Conservation (phyloP, 2,329 filamentous ascomycete genomes). For the Trichoderma simmonsii region DNA sequence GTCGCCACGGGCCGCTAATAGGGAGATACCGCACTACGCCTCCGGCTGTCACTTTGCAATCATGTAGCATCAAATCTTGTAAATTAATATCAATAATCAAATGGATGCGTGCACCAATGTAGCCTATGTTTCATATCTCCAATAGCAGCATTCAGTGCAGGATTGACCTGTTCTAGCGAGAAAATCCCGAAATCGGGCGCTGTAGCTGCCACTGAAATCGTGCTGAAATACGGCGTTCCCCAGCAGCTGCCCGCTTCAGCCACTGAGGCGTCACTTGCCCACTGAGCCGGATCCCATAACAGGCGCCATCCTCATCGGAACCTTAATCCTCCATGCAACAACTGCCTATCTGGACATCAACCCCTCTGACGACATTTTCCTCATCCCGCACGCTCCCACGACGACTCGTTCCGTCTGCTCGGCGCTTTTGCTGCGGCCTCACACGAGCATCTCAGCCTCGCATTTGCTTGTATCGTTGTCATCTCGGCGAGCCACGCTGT, state of each 20-base stretch:
- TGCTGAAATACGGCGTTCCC: background rate
- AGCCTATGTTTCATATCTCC: background rate
- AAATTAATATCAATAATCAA: background rate
- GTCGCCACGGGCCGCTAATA: constrained; percentile 1
- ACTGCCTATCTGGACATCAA: background rate
- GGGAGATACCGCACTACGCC: background rate
- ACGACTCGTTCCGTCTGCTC: constrained; percentile 3
- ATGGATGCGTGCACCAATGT: background rate
- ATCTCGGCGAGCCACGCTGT: constrained; percentile 10
- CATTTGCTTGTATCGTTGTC: background rate
- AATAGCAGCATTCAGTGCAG: background rate
- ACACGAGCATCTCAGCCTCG: constrained; percentile 13
- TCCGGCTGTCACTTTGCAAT: background rate
- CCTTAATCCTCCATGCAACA: constrained; percentile 8
- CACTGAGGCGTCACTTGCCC: background rate
- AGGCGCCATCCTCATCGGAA: constrained; percentile 9
- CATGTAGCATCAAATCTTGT: background rate
- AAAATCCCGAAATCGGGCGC: background rate
- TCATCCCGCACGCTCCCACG: constrained; percentile 1
- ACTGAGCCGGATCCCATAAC: background rate
- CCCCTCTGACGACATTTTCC: constrained; percentile 18
- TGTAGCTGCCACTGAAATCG: background rate
- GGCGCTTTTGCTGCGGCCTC: background rate
- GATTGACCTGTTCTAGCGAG: background rate
- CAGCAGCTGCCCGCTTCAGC: background rate